Evolutionary conservation across 2,329 filamentous ascomycete genomes (phyloP).

Genomic region (Cordyceps cicadae): DNA sequence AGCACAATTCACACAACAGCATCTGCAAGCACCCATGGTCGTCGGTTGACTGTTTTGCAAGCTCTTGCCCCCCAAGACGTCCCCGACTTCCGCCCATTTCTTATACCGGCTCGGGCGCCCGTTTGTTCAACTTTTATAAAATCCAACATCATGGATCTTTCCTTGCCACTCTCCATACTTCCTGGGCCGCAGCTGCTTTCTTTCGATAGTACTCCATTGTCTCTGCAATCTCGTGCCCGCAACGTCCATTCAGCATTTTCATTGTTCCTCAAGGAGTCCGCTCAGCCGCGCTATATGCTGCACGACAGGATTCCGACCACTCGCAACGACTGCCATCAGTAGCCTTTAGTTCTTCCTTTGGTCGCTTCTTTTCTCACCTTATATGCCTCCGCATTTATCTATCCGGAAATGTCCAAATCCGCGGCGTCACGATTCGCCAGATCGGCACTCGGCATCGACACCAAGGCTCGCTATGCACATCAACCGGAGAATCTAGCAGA

Average conservation of each 20-base stretch:
- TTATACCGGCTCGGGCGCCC: conserved; percentile 7
- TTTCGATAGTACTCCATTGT: not conserved
- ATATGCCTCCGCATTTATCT: not conserved
- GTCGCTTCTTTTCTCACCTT: not conserved
- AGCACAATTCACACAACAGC: not conserved
- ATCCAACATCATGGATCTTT: not conserved
- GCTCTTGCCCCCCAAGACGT: conserved; percentile 1
- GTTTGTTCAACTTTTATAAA: not conserved
- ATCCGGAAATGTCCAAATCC: not conserved
- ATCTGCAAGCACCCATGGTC: not conserved
- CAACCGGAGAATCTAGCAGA: conserved; percentile 20
- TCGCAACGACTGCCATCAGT: not conserved
- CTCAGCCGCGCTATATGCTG: conserved; percentile 1
- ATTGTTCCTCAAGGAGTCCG: not conserved
- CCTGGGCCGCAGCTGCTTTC: not conserved
- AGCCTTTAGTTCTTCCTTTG: not conserved
- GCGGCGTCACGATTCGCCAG: conserved; percentile 14
- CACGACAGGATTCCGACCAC: not conserved
- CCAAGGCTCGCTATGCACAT: conserved; percentile 20
- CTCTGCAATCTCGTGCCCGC: not conserved
- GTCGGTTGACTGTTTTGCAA: not conserved
- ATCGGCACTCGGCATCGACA: conserved; percentile 25
- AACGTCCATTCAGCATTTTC: not conserved
- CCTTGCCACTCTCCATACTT: not conserved
- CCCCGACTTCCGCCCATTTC: conserved; percentile 1